These are phyloP conservation scores for Tricholoma matsutake DNA, from an alignment of 768 basidiomycete species.

Conservation along the genomic window DNA sequence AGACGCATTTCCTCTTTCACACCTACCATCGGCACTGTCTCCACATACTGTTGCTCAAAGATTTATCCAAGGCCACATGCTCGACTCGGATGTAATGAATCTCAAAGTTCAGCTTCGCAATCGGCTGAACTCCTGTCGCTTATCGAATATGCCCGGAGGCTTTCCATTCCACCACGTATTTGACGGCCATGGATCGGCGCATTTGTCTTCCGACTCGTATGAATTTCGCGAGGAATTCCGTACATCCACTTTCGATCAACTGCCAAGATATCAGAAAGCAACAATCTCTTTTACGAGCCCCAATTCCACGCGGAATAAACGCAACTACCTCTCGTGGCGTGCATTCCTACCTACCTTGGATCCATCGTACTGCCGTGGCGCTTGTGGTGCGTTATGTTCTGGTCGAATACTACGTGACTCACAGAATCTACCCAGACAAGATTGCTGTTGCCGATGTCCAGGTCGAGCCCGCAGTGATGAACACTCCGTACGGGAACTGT, in stretches of 20 bases:
- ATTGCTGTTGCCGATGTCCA: slow-evolving; percentile 35
- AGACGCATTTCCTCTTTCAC: slow-evolving; percentile 4
- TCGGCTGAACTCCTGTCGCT: slow-evolving; percentile 27
- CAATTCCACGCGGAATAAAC: slow-evolving; percentile 6
- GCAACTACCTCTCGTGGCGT: slow-evolving; percentile 30
- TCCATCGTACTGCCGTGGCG: slow-evolving; percentile 16
- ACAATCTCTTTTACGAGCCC: slow-evolving; percentile 26
- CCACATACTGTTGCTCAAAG: not conserved
- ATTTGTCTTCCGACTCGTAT: slow-evolving; percentile 31
- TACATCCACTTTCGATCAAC: slow-evolving; percentile 16
- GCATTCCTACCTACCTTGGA: slow-evolving; percentile 25
- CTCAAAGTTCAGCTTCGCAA: slow-evolving; percentile 28
- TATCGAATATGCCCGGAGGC: slow-evolving; percentile 30
- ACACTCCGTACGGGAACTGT: slow-evolving; percentile 29
- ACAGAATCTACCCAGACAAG: slow-evolving; percentile 15
- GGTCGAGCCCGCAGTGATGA: slow-evolving; percentile 31
- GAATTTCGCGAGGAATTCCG: slow-evolving; percentile 32
- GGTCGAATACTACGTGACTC: not conserved
- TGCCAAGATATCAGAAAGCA: slow-evolving; percentile 19
- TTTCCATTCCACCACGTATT: slow-evolving; percentile 35
- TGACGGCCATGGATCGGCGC: slow-evolving; percentile 18
- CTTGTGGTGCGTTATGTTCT: slow-evolving; percentile 21
- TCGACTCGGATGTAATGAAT: slow-evolving; percentile 14
- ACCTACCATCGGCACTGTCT: slow-evolving; percentile 1
- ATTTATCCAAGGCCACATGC: not conserved